phyloP scores from a whole-genome alignment of 164 flowering plant genomes.

The Saururus chinensis region DNA sequence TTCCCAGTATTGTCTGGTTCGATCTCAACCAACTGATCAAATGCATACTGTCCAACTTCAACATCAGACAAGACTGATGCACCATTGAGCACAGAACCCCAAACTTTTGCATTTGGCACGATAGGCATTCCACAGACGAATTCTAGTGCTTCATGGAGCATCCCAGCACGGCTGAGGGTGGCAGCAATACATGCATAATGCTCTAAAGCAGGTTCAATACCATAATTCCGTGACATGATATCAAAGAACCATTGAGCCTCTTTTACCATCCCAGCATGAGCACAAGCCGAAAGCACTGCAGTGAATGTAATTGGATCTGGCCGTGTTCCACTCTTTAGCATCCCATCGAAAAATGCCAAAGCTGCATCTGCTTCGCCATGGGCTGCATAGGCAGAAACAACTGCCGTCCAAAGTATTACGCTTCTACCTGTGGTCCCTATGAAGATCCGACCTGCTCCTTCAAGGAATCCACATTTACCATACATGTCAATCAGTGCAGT shows the following conservation, averaged over 20 bases:
- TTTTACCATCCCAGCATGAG: conserved; percentile 58
- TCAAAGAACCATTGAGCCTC: conserved; percentile 52
- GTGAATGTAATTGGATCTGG: conserved; percentile 76
- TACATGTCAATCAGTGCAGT: conserved; percentile 69
- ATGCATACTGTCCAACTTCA: conserved; percentile 52
- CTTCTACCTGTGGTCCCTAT: conserved; percentile 30
- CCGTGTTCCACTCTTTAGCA: conserved; percentile 33
- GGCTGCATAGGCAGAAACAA: conserved; percentile 64
- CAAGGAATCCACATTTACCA: conserved; percentile 59
- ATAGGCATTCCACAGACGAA: conserved; percentile 59
- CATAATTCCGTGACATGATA: conserved; percentile 30
- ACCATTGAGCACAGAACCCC: conserved; percentile 81
- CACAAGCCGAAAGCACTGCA: conserved; percentile 69
- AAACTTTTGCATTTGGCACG: conserved; percentile 61
- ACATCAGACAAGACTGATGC: conserved; percentile 54
- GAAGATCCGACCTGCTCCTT: conserved; percentile 44
- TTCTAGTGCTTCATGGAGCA: conserved; percentile 50
- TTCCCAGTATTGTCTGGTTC: conserved; percentile 76
- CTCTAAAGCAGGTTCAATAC: conserved; percentile 47
- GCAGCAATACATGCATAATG: conserved; percentile 91
- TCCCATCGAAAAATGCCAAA: conserved; percentile 36
- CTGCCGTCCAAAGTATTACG: conserved; percentile 74
- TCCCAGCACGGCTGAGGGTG: conserved; percentile 61
- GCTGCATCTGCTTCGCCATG: conserved; percentile 60
- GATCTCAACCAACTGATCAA: conserved; percentile 45